Evolutionary conservation across 2,329 filamentous ascomycete genomes (phyloP), one percentile per base, ranked within the genome.

Genomic region (Pseudohalonectria lignicola): DNA sequence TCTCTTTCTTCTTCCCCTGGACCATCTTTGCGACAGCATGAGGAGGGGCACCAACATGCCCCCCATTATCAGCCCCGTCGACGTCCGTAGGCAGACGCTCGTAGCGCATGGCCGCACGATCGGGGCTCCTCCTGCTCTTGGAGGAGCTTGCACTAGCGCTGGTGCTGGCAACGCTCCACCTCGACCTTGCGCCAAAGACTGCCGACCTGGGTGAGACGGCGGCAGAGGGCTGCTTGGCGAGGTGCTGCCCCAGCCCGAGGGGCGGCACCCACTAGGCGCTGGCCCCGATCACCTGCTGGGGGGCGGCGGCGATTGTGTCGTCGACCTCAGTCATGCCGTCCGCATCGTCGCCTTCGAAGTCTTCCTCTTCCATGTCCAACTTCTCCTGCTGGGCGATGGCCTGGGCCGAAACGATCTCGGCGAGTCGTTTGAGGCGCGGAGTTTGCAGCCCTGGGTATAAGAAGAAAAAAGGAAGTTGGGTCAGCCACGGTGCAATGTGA

Each of bases 341-440:
- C n/a, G n/a, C n/a, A 39, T 64, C 64, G 36, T 63, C 60, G 17
- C 56, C 60, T 28, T 58, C 58, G 35, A 77, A 67, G 39, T 51
- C 53, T 19, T 65, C 76, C 38, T 51, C 53, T 19, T 65, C 76
- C 35, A 48, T 19, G 8, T 86, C 83, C 44, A 83, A 63, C 64
- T 86, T 90, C 63, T 94, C 86, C 62, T 94, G 86, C 60, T 96
- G 90, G 41, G 88, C 86, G 53, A 96, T 90, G 23, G 92, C 92
- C 63, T 98, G 92, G 23, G 87, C 85, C 28, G 86, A 94, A 34
- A 98, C 92, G 47, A 98, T 96, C 64, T 98, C 92, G n/a, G 92
- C 92, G 39, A 98, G 71, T 43, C 92, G 82, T 71, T 96, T 96
- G 45, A 98, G 65, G 44, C 90, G 79, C 34, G 90, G 90, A 42